phyloP scores from a whole-genome alignment of 2,329 filamentous ascomycete species.

The Aspergillus sp. region DNA sequence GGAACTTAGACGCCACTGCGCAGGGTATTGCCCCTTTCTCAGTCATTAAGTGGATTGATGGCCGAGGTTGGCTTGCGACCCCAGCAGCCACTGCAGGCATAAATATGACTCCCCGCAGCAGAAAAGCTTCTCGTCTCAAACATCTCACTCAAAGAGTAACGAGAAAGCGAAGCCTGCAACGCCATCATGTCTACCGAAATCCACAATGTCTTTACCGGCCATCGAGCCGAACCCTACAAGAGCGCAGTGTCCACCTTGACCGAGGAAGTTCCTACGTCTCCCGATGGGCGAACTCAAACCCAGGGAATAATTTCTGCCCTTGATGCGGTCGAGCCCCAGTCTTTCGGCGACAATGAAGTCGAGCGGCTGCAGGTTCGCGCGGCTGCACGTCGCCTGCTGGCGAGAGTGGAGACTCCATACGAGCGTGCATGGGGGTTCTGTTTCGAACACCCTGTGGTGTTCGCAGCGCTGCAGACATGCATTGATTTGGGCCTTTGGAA shows the following conservation, averaged over 20 bases:
- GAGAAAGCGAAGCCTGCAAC: too few species aligned
- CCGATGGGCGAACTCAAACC: neutral
- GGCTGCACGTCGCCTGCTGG: conserved; percentile 30
- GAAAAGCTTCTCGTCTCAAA: too few species aligned
- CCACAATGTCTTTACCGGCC: too few species aligned
- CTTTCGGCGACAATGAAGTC: conserved; percentile 21
- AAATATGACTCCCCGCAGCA: too few species aligned
- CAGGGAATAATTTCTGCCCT: conserved; percentile 19
- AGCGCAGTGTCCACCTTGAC: neutral
- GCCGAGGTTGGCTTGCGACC: too few species aligned
- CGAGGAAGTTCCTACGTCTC: neutral
- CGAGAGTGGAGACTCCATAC: conserved; percentile 33
- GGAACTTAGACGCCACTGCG: too few species aligned
- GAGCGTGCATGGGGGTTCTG: conserved; percentile 34
- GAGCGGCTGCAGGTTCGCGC: conserved; percentile 26
- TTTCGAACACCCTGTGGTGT: conserved; percentile 31
- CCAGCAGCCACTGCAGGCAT: too few species aligned
- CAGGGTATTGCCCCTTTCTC: too few species aligned
- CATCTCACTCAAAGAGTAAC: too few species aligned
- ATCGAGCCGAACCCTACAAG: too few species aligned
- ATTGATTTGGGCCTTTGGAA: conserved; percentile 35
- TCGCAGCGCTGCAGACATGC: conserved; percentile 30
- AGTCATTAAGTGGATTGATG: too few species aligned
- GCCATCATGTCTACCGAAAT: neutral
- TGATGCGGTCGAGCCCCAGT: conserved; percentile 17